Conservation (phyloP, 139 green algal species). For the Deuterostichococcus epilithicus region DNA sequence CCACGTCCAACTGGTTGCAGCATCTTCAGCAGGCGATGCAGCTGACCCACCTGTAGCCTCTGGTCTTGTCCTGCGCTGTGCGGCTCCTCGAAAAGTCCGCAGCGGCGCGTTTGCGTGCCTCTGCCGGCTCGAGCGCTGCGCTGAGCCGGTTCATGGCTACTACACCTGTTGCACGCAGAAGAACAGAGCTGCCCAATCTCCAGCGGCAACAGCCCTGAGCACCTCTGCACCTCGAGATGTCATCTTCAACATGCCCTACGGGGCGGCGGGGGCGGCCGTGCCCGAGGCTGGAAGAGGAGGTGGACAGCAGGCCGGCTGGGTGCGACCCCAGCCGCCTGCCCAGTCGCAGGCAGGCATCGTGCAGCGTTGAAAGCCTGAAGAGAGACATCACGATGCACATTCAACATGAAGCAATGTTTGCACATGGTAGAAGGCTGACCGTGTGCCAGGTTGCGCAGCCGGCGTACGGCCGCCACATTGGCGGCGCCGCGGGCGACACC, state of each 20-base stretch:
- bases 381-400: no score
- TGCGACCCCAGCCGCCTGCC: no score
- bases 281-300: no score
- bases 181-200: neutral
- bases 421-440: constrained; percentile 10
- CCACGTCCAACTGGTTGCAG: neutral
- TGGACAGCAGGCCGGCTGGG: no score
- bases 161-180: neutral
- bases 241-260: no score
- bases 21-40: neutral
- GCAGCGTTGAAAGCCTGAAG: neutral
- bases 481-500: constrained; percentile 38
- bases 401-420: no score
- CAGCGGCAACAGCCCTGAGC: neutral
- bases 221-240: no score
- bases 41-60: constrained; percentile 10
- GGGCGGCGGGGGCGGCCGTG: no score
- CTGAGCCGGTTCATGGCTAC: neutral
- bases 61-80: constrained; percentile 5
- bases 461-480: constrained; percentile 40
- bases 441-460: constrained; percentile 41
- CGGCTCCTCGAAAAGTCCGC: constrained; percentile 3
- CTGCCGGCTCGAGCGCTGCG: neutral
- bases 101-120: neutral
- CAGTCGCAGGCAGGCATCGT: neutral